Base-by-base conservation (phyloP, 2,329 filamentous ascomycete species). In the Macrophomina pseudophaseolina region DNA sequence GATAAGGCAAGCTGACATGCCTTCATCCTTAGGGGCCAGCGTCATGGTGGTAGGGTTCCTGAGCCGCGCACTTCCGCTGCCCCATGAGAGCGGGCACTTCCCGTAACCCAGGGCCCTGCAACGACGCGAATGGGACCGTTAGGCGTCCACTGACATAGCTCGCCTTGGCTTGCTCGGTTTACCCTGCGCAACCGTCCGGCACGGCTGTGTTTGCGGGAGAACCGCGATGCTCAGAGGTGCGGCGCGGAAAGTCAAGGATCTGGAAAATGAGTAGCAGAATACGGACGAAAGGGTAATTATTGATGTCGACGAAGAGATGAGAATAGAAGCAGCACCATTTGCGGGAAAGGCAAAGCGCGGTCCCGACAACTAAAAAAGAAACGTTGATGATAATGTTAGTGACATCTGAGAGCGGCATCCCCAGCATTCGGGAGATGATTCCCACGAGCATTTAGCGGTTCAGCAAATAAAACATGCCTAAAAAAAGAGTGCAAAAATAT, bases 11-110 rank as follows among this genome's bases (percentile, higher is more conserved):
- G 8, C 33, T 23, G 32, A 14, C 30, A 38, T 62, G 30, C 30
- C 30, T 18, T 35, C 6, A 4, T 28, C 30, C 42, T 30, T 32
- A 28, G 32, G 32, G 30, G 44, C 44, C 58, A n/a, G 42, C 56
- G 42, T 60, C 42, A 46, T 60, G 42, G 2, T 18, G 40, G 42
- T 48, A 49, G 58, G 58, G 42, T 49, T 48, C 58, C 58, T 49
- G 58, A 62, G 58, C 58, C 58, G 58, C 44, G 44, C 58, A 62
- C 16, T 62, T 62, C 58, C 58, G 58, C 58, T 62, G 44, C 58
- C 58, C 58, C 58, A 48, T 62, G 44, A n/a, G n/a, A n/a, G n/a
- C 58, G 46, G 58, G 32, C 58, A 62, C n/a, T 44, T 33, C 42
- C 42, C 44, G 44, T 44, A n/a, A n/a, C 32, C 44, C 42, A 38